Evolutionary conservation across 805 yeast genomes (phyloP).

Genomic region (Zygoascus ofunaensis): DNA sequence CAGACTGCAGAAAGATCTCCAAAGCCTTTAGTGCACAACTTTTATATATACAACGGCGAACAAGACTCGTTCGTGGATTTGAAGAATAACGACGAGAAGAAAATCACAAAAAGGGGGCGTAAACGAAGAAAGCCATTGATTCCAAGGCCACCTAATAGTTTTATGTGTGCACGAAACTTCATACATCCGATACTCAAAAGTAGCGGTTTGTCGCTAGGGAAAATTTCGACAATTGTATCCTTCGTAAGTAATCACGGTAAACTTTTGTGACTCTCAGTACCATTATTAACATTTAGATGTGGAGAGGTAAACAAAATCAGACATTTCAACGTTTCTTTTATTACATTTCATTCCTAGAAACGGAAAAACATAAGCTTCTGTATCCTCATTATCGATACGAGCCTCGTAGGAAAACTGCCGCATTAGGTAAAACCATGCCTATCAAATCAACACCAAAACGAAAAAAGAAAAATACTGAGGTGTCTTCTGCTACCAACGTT

Average conservation of each 20-base stretch:
- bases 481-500: no score
- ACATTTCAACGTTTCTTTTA: background rate
- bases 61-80: background rate
- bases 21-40: background rate
- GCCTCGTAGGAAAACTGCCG: background rate
- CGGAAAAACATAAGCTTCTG: background rate
- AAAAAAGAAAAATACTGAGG: no score
- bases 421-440: no score
- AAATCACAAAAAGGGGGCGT: constrained; percentile 2
- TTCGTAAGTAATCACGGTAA: background rate
- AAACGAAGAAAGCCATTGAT: background rate
- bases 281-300: background rate
- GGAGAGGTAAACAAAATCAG: background rate
- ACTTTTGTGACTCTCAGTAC: background rate
- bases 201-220: background rate
- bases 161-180: constrained; percentile 1
- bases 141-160: constrained; percentile 5
- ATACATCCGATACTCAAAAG: background rate
- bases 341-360: constrained; percentile 3
- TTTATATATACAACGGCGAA: background rate
- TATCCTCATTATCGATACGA: constrained; percentile 3
- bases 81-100: background rate
- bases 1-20: background rate
- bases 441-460: no score
- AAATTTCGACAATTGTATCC: constrained; percentile 1